phyloP scores from a whole-genome alignment of 2,329 filamentous ascomycete species.

The Ambrosiella cleistominuta region DNA sequence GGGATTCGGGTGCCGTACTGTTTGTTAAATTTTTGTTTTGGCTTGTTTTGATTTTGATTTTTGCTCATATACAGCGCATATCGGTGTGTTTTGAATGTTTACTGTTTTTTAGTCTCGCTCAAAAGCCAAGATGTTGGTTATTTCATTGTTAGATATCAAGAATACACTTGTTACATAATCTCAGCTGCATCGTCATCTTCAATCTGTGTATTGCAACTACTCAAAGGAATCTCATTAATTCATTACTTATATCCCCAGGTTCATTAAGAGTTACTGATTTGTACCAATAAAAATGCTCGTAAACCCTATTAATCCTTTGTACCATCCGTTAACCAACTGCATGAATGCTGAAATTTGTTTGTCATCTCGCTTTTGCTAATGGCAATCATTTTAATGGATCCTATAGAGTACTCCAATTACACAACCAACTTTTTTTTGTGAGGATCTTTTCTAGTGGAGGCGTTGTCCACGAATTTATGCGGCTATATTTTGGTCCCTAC shows the following conservation, averaged over 20 bases:
- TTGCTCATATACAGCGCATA: constrained; percentile 10
- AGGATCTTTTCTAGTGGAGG: background rate
- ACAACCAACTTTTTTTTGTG: background rate
- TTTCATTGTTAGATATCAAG: constrained; percentile 1
- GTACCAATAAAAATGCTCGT: background rate
- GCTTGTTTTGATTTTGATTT: constrained; percentile 3
- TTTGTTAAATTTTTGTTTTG: background rate
- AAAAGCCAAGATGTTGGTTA: constrained; percentile 7
- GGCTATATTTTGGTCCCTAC: too few species aligned
- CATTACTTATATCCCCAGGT: background rate
- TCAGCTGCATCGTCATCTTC: background rate
- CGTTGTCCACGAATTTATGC: too few species aligned
- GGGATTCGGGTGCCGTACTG: background rate
- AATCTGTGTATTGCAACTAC: background rate
- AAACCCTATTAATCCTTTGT: background rate
- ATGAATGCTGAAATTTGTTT: background rate
- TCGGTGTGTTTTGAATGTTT: constrained; percentile 2
- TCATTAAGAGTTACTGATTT: background rate
- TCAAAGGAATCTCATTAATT: background rate
- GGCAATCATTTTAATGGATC: background rate
- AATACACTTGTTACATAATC: constrained; percentile 3
- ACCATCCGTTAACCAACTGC: background rate
- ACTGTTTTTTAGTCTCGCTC: constrained; percentile 3
- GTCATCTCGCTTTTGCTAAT: background rate
- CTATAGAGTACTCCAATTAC: background rate